phyloP scores from a whole-genome alignment of 306 rosid species.

The Aeschynomene evenia region DNA sequence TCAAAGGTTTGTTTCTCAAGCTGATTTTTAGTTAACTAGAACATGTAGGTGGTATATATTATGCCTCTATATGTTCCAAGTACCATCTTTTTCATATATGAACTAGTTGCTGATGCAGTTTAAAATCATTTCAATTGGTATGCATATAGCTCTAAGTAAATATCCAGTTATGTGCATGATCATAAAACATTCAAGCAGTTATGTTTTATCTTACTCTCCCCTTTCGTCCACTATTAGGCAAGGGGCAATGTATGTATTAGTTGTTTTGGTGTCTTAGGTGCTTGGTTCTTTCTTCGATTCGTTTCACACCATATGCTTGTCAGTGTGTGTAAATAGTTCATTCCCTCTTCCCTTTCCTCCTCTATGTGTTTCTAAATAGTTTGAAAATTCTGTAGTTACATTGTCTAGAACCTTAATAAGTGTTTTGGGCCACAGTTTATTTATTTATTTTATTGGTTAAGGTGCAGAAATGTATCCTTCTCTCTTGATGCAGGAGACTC shows the following conservation, averaged over 20 bases:
- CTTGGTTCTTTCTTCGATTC: no score
- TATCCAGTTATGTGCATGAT: background rate
- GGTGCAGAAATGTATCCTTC: slow-evolving; percentile 34
- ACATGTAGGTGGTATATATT: background rate
- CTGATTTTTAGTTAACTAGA: background rate
- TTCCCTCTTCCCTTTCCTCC: background rate
- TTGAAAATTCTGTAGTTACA: background rate
- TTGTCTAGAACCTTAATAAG: background rate
- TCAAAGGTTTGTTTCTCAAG: slow-evolving; percentile 41
- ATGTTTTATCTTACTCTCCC: no score
- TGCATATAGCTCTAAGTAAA: background rate
- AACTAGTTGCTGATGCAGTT: background rate
- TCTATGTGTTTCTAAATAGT: background rate
- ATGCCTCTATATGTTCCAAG: background rate
- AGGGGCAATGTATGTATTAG: no score
- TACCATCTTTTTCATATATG: no score
- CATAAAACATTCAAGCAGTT: no score
- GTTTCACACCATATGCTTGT: no score
- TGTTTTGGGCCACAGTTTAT: background rate
- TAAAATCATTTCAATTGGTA: background rate
- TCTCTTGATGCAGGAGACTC: slow-evolving; percentile 40
- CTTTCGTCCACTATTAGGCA: no score
- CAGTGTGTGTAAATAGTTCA: no score
- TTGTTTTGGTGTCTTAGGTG: no score
- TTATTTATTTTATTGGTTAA: background rate